These are phyloP conservation scores for Rhodotorula glutinis DNA, from an alignment of 1,284 basidiomycete species.

Conservation along the genomic window DNA sequence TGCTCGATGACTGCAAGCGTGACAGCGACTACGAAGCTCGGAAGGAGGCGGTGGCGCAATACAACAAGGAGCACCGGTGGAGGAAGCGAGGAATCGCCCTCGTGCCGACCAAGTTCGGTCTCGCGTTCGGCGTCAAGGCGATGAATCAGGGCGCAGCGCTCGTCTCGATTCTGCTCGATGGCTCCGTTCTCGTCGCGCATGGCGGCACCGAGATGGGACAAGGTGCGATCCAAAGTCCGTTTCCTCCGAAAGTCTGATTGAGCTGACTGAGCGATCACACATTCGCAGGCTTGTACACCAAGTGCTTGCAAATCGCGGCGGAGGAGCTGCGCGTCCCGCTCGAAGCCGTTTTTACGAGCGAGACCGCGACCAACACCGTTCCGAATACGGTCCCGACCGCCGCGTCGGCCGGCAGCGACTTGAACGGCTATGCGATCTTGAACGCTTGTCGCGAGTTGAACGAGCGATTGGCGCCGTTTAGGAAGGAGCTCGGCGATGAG, in stretches of 20 bases:
- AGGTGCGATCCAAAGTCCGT: not conserved
- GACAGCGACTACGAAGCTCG: conserved; percentile 44
- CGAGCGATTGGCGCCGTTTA: conserved; percentile 43
- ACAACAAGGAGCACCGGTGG: conserved; percentile 47
- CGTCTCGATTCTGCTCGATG: conserved; percentile 49
- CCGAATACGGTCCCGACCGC: conserved; percentile 47
- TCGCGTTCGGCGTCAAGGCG: conserved; percentile 15
- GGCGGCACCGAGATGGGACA: conserved; percentile 46
- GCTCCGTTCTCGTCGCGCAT: conserved; percentile 44
- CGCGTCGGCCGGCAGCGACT: conserved; percentile 41
- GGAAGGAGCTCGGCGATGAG: conserved; percentile 35
- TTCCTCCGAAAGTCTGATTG: not conserved
- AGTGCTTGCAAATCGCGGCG: conserved; percentile 49
- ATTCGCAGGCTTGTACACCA: conserved; percentile 45
- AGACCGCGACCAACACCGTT: conserved; percentile 44
- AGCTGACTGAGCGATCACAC: conserved; percentile 9
- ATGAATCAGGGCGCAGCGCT: conserved; percentile 43
- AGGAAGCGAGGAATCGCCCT: conserved; percentile 48
- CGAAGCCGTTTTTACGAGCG: conserved; percentile 46
- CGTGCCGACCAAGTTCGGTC: conserved; percentile 48
- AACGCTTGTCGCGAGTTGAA: conserved; percentile 50
- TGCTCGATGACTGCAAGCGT: conserved; percentile 43
- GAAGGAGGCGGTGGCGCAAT: conserved; percentile 44
- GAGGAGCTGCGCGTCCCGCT: conserved; percentile 47
- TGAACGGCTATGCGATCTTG: conserved; percentile 45